Conservation (phyloP, 2,329 filamentous ascomycete genomes). For the Dothideomycetes sp. region DNA sequence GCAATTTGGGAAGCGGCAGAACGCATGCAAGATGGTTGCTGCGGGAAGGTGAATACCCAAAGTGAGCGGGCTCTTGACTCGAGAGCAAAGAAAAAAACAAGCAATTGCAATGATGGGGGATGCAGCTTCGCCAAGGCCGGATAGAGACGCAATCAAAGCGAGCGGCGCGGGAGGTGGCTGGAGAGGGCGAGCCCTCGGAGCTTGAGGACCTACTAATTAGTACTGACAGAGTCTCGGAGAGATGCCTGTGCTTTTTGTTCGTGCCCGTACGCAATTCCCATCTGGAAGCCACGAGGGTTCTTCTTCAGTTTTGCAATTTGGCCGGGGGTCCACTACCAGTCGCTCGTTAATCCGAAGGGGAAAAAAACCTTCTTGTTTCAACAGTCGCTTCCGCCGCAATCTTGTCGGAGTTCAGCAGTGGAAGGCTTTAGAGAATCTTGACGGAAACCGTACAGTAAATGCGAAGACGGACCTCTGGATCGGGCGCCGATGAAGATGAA, state of each 20-base stretch:
- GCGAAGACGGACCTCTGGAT: slow-evolving; percentile 33
- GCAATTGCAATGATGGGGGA: too few species aligned
- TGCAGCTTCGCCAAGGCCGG: too few species aligned
- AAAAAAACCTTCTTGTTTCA: too few species aligned
- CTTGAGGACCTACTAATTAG: background rate
- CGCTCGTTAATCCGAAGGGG: background rate
- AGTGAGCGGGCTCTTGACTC: too few species aligned
- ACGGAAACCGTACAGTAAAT: too few species aligned
- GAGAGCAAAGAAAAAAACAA: too few species aligned
- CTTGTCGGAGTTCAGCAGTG: background rate
- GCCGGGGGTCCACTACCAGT: background rate
- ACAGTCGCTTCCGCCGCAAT: slow-evolving; percentile 10
- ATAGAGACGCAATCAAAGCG: too few species aligned
- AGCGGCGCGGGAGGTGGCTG: slow-evolving; percentile 11
- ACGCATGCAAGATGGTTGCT: too few species aligned
- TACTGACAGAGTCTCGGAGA: background rate
- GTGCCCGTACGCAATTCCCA: background rate
- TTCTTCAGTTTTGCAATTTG: background rate
- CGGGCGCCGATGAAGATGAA: slow-evolving; percentile 32
- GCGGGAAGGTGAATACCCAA: too few species aligned
- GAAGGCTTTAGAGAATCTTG: too few species aligned
- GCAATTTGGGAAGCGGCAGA: too few species aligned
- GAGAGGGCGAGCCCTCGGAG: background rate
- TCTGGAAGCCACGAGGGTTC: slow-evolving; percentile 6
- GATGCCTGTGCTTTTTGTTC: background rate